Base-by-base conservation (phyloP, 441 rosid genomes). In the Arabidopsis lyrata region DNA sequence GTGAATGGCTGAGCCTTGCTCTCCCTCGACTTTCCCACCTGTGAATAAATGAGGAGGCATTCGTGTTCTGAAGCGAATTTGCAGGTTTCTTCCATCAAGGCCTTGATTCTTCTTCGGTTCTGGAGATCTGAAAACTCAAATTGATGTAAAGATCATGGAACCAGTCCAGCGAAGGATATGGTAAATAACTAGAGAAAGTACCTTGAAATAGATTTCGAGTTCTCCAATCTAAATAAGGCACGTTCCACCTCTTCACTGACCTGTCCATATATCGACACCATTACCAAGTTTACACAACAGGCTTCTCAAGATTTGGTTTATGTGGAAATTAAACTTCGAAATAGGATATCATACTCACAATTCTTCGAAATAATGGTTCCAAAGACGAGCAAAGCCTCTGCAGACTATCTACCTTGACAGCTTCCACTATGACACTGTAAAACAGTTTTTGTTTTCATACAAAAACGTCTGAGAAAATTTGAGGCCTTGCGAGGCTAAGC, bases 241-340 rank as follows among this genome's bases (percentile, higher is more conserved):
- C 93, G 95, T 80, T 95, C 99, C 65, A 92, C 89, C 80, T 95
- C 99, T 84, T 92, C 98, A 32, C 99, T 95, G 64, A 95, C 99
- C 96, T 95, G 81, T 77, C 27, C 73, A 54, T 50, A 42, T 3
- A 18, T 13, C 49, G 67, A 68, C 63, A 41, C 47, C 44, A 65
- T 45, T 35, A 50, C n/a, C 65, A 75, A 68, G 63, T 34, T 52
- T 66, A 66, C 22, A 49, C 32, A 27, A 29, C 22, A 48, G 15
- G 57, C 38, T 38, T 34, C 59, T 27, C 54, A 74, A 50, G 60
- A 36, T 39, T 44, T 20, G 44, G 16, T 68, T 38, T 66, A 35
- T n/a, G 15, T 24, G 41, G 35, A 57, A 65, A 18, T 16, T 6
- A 54, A 73, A 35, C 45, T 34, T 54, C 8, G 32, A 45, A 34